phyloP scores from a whole-genome alignment of 495 filamentous ascomycete species.

The Lophium mytilinum region DNA sequence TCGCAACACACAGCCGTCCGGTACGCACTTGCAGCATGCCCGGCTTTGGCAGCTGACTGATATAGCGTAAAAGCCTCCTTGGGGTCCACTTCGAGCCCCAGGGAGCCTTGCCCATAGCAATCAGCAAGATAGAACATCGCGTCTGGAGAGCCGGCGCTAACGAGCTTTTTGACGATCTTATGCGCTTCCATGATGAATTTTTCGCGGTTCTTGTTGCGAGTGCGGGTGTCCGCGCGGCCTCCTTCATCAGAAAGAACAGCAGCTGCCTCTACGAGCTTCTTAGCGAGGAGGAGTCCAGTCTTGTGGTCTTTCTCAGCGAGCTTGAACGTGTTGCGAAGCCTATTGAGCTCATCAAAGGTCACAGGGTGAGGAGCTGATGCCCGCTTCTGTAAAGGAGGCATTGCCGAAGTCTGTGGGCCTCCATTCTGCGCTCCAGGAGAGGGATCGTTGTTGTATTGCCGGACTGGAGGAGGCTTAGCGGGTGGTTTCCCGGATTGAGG shows the following conservation, averaged over 20 bases:
- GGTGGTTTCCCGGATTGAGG: too few relatives aligned
- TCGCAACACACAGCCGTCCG: conserved; percentile 96
- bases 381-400: conserved; percentile 20
- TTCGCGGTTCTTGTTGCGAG: conserved; percentile 68
- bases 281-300: conserved; percentile 64
- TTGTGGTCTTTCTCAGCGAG: conserved; percentile 62
- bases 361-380: conserved; percentile 45
- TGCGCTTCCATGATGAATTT: conserved; percentile 77
- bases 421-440: conserved; percentile 26
- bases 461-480: conserved; percentile 57
- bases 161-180: conserved; percentile 84
- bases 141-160: conserved; percentile 56
- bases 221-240: conserved; percentile 64
- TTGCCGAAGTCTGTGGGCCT: conserved; percentile 28
- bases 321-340: conserved; percentile 56
- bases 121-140: conserved; percentile 94
- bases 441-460: conserved; percentile 55
- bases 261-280: conserved; percentile 80
- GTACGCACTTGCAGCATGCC: conserved; percentile 81
- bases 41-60: conserved; percentile 83
- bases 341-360: conserved; percentile 69
- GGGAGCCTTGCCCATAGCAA: conserved; percentile 66
- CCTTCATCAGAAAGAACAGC: conserved; percentile 61
- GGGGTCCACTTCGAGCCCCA: conserved; percentile 66
- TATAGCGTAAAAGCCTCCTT: conserved; percentile 90